Conservation (phyloP, 768 basidiomycete species). For the Suillus lakei region DNA sequence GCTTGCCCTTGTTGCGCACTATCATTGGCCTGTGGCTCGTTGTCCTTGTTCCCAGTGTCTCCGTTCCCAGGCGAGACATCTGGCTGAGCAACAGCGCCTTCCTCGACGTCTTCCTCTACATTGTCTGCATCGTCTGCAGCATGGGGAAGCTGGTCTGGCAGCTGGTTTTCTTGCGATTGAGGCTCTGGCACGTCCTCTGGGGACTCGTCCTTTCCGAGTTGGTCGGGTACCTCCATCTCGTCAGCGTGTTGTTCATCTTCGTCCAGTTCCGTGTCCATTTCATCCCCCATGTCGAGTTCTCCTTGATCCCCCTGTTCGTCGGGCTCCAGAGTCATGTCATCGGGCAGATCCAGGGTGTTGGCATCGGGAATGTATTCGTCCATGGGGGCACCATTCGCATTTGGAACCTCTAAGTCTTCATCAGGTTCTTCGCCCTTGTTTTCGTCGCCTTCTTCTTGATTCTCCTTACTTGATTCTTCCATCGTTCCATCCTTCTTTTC, state of each 20-base stretch:
- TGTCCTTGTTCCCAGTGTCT: conserved; percentile 20
- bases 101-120: conserved; percentile 33
- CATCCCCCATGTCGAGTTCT: conserved; percentile 27
- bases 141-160: conserved; percentile 16
- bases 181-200: conserved; percentile 32
- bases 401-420: conserved; percentile 48
- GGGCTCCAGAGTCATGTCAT: conserved; percentile 71
- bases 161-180: conserved; percentile 21
- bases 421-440: conserved; percentile 32
- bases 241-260: conserved; percentile 29
- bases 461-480: conserved; percentile 29
- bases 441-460: conserved; percentile 33
- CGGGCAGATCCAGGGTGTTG: conserved; percentile 87
- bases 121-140: conserved; percentile 30
- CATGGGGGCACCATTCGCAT: conserved; percentile 66
- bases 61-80: conserved; percentile 38
- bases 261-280: conserved; percentile 45
- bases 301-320: conserved; percentile 37
- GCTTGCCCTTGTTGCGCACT: conserved; percentile 25
- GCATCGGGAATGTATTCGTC: conserved; percentile 81
- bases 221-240: conserved; percentile 33
- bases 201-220: conserved; percentile 21
- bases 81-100: conserved; percentile 37
- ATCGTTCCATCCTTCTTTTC: conserved; percentile 32
- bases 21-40: conserved; percentile 22